Conservation (phyloP, 2,329 filamentous ascomycete species). For the Scedosporium boydii region DNA sequence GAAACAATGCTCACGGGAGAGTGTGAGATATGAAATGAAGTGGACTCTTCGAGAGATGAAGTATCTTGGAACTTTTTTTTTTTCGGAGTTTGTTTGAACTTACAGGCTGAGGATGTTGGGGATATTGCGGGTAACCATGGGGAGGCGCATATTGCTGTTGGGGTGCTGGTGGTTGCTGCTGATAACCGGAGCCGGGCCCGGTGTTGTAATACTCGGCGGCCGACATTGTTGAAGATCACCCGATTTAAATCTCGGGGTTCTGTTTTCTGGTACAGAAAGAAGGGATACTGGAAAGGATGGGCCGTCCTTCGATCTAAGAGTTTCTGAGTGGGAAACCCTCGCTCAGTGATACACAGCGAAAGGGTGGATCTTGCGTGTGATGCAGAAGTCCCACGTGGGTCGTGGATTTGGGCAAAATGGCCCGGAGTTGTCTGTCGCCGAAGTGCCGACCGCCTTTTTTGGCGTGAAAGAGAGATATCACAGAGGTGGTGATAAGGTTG, state of each 20-base stretch:
- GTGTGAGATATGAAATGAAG: not conserved
- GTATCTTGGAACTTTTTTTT: not conserved
- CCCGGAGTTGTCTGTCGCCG: too few species aligned
- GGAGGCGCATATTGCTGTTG: constrained; percentile 3
- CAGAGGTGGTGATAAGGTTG: too few species aligned
- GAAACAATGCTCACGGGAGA: not conserved
- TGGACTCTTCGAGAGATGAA: not conserved
- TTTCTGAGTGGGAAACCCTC: too few species aligned
- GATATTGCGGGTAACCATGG: constrained; percentile 15
- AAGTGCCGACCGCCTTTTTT: too few species aligned
- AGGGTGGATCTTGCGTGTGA: not conserved
- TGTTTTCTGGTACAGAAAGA: not conserved
- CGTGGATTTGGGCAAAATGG: not conserved
- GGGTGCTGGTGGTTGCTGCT: not conserved
- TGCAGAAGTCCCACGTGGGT: not conserved
- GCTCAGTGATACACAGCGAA: not conserved
- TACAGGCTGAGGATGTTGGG: constrained; percentile 30
- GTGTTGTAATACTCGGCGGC: constrained; percentile 6
- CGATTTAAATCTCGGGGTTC: not conserved
- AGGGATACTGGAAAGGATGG: too few species aligned
- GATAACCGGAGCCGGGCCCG: not conserved
- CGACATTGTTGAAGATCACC: constrained; percentile 1
- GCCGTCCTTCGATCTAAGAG: too few species aligned
- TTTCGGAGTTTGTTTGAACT: constrained; percentile 11
- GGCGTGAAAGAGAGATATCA: too few species aligned